phyloP scores from a whole-genome alignment of 2,329 filamentous ascomycete genomes.

The Alternaria longipes region DNA sequence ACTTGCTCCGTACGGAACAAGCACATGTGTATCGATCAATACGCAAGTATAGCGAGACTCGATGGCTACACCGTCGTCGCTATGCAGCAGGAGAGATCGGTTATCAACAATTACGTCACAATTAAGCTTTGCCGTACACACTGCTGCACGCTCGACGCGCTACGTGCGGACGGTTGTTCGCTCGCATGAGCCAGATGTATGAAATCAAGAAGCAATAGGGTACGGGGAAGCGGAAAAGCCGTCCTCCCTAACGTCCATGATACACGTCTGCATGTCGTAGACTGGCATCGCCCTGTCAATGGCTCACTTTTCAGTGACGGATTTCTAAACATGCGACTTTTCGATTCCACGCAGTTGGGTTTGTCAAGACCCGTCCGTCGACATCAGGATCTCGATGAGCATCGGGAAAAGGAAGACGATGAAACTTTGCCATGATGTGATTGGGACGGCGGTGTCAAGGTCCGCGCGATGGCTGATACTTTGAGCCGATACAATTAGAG shows the following conservation, averaged over 20 bases:
- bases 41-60: neutral
- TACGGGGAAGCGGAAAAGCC: conserved; percentile 7
- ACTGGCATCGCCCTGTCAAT: conserved; percentile 1
- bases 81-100: neutral
- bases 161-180: neutral
- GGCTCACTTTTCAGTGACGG: neutral
- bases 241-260: conserved; percentile 1
- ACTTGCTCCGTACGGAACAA: neutral
- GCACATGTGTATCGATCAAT: neutral
- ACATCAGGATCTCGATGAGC: conserved; percentile 12
- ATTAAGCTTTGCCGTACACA: neutral
- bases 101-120: conserved; percentile 3
- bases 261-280: neutral
- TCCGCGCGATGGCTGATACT: conserved; percentile 10
- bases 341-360: neutral
- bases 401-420: conserved; percentile 14
- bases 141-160: neutral
- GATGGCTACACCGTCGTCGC: neutral
- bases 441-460: conserved; percentile 4
- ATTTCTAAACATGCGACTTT: neutral
- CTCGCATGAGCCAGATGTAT: neutral
- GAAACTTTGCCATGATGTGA: neutral
- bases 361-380: neutral
- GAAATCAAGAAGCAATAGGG: neutral
- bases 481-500: conserved; percentile 15